These are phyloP conservation scores for Parathielavia hyrcaniae DNA, from an alignment of 495 filamentous ascomycete species.

Conservation along the genomic window DNA sequence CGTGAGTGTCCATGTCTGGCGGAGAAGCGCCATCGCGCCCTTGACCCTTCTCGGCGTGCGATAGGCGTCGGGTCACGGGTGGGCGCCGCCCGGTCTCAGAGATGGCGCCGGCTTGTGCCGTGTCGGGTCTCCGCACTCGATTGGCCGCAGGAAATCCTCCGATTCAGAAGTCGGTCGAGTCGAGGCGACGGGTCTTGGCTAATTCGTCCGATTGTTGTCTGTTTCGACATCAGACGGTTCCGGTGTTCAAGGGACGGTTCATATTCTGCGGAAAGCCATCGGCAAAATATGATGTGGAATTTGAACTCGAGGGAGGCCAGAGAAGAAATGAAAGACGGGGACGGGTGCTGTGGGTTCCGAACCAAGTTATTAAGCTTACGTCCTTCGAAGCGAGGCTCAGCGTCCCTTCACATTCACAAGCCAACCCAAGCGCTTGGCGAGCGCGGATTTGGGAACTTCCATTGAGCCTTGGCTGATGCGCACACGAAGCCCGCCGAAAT, in stretches of 20 bases:
- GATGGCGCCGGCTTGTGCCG: neutral
- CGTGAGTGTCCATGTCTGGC: conserved; percentile 67
- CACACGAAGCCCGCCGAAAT: neutral
- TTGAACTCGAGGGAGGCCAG: no score
- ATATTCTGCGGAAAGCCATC: no score
- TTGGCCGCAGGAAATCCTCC: neutral
- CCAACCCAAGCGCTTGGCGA: neutral
- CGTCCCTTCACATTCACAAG: neutral
- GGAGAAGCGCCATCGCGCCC: conserved; percentile 30
- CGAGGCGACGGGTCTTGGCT: conserved; percentile 1
- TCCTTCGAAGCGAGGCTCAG: neutral
- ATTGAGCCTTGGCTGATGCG: neutral
- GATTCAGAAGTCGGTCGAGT: neutral
- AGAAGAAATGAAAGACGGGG: no score
- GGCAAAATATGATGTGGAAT: no score
- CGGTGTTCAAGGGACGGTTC: no score
- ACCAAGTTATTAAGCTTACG: no score
- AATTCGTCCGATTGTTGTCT: neutral
- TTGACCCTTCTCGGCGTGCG: neutral
- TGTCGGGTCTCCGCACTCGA: neutral
- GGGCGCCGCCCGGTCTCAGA: neutral
- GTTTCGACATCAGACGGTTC: neutral
- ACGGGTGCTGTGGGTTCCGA: no score
- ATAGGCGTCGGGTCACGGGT: neutral
- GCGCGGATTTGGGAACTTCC: neutral